Conservation (phyloP, 805 yeast genomes). For the Candida tallmaniae region DNA sequence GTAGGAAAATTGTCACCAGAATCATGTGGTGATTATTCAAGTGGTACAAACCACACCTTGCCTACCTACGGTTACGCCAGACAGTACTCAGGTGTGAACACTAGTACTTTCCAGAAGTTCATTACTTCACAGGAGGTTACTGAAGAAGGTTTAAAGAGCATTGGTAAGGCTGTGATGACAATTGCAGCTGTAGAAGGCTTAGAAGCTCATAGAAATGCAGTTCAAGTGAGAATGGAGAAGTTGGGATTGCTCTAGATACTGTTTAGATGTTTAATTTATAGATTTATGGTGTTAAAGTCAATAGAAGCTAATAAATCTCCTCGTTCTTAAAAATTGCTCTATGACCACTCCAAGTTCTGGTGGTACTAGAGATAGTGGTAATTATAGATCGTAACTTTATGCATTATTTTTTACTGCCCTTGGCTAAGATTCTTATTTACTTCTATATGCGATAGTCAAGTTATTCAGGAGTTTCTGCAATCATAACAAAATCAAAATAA, state of each 20-base stretch:
- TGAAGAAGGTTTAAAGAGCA: constrained; percentile 75
- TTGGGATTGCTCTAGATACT: constrained; percentile 46
- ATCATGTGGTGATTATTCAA: constrained; percentile 96
- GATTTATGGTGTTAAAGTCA: not conserved
- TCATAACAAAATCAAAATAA: no score
- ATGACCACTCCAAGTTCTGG: no score
- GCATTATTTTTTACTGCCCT: not conserved
- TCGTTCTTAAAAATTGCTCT: no score
- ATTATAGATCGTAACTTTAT: not conserved
- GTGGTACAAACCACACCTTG: constrained; percentile 97
- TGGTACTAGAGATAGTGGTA: no score
- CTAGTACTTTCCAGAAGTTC: constrained; percentile 91
- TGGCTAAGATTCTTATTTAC: not conserved
- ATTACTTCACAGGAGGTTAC: constrained; percentile 91
- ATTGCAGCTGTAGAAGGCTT: constrained; percentile 95
- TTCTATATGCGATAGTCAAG: no score
- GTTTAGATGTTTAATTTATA: not conserved
- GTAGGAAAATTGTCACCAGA: constrained; percentile 97
- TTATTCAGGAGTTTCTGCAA: no score
- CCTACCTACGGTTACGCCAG: constrained; percentile 99
- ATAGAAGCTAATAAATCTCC: no score
- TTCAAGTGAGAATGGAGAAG: constrained; percentile 87
- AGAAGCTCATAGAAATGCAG: constrained; percentile 97
- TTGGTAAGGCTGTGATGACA: constrained; percentile 95
- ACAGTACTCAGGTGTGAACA: constrained; percentile 96